Conservation (phyloP, 352 stramenopile species). For the Pythium plurisporium region DNA sequence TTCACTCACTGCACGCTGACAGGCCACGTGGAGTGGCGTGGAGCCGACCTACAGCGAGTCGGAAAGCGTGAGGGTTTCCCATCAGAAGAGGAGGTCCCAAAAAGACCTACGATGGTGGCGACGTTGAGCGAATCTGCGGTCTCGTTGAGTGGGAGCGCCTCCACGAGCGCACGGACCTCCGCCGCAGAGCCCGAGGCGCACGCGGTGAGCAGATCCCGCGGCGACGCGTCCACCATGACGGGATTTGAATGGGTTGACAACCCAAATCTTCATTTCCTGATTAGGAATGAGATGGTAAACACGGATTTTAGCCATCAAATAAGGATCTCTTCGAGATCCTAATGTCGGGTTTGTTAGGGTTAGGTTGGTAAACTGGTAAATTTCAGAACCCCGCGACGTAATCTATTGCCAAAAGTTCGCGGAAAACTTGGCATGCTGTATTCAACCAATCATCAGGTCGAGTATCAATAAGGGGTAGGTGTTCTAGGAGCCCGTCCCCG, state of each 20-base stretch:
- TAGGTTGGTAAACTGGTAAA: not conserved
- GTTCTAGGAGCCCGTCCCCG: not conserved
- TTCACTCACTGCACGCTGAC: constrained; percentile 4
- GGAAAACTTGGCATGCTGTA: constrained; percentile 6
- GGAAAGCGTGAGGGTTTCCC: not conserved
- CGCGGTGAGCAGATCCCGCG: not conserved
- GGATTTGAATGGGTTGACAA: not conserved
- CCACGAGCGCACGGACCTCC: constrained; percentile 3
- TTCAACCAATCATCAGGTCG: constrained; percentile 1
- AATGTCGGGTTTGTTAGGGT: not conserved
- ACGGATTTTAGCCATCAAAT: too few relatives aligned
- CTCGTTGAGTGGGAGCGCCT: not conserved
- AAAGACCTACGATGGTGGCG: too few relatives aligned
- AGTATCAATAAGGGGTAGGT: constrained; percentile 17
- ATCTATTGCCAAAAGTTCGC: constrained; percentile 8
- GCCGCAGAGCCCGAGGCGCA: constrained; percentile 1
- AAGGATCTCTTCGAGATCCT: not conserved
- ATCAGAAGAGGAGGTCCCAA: too few relatives aligned
- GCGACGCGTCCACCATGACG: not conserved
- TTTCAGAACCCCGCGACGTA: not conserved
- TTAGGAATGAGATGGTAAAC: too few relatives aligned
- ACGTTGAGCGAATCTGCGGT: too few relatives aligned
- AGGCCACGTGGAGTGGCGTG: constrained; percentile 6
- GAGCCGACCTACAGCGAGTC: constrained; percentile 1
- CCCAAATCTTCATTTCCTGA: too few relatives aligned